phyloP scores from a whole-genome alignment of 495 filamentous ascomycete species.

The Talaromyces proteolyticus region DNA sequence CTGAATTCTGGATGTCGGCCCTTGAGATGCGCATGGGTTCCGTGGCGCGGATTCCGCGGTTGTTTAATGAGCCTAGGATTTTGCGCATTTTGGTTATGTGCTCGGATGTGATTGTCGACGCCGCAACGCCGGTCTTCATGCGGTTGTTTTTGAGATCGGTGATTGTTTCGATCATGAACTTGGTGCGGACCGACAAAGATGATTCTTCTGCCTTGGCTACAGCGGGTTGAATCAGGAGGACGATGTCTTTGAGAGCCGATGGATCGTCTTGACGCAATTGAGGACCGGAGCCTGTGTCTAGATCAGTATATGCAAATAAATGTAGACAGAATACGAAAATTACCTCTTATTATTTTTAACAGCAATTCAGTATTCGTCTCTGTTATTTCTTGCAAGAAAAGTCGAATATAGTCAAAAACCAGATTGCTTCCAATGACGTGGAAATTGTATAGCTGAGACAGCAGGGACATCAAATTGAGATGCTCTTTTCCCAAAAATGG shows the following conservation, averaged over 20 bases:
- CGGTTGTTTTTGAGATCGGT: conserved; percentile 92
- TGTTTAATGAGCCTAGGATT: conserved; percentile 67
- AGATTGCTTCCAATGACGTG: conserved; percentile 76
- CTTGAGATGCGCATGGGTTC: conserved; percentile 81
- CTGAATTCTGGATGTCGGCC: conserved; percentile 70
- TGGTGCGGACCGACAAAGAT: conserved; percentile 79
- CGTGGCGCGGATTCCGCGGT: conserved; percentile 57
- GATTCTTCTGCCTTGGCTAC: conserved; percentile 59
- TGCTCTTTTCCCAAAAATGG: conserved; percentile 57
- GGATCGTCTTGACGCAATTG: conserved; percentile 89
- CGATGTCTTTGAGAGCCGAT: conserved; percentile 84
- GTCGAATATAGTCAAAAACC: conserved; percentile 82
- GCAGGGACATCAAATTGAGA: conserved; percentile 74
- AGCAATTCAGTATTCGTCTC: conserved; percentile 91
- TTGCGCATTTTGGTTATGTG: conserved; percentile 84
- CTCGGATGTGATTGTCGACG: conserved; percentile 61
- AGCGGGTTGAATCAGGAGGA: conserved; percentile 68
- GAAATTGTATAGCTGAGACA: conserved; percentile 89
- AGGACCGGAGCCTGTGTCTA: conserved; percentile 52
- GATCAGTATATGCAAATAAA: background rate
- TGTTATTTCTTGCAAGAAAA: conserved; percentile 67
- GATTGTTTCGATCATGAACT: conserved; percentile 97
- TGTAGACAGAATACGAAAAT: conserved; percentile 7
- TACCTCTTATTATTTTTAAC: conserved; percentile 73
- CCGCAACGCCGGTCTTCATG: conserved; percentile 62